Percentiles rank a stretch among this genome's conserved stretches.
These are phyloP conservation scores for Cercophora scortea DNA, from an alignment of 495 filamentous ascomycete species.

Conservation along the genomic window DNA sequence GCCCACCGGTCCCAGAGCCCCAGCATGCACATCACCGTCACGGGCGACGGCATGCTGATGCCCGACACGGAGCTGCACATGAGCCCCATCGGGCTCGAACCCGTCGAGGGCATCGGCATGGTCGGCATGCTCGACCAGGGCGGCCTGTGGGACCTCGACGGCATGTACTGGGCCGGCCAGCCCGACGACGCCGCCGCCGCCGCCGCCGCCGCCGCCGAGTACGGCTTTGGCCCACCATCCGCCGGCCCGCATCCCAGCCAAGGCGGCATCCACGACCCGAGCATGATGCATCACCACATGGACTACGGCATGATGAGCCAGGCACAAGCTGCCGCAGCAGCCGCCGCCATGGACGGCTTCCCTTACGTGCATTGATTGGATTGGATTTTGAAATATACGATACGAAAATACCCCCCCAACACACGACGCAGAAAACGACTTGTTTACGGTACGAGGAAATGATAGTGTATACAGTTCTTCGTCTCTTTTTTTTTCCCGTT, in stretches of 20 bases:
- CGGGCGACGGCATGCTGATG: slow-evolving; percentile 27
- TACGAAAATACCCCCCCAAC: not conserved
- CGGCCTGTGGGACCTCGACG: slow-evolving; percentile 49
- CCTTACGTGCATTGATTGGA: slow-evolving; percentile 12
- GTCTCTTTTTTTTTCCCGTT: too few species aligned
- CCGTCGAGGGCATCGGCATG: slow-evolving; percentile 43
- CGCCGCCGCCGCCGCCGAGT: slow-evolving; percentile 18
- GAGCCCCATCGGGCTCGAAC: slow-evolving; percentile 43
- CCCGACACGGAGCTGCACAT: slow-evolving; percentile 32
- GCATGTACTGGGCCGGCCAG: slow-evolving; percentile 40
- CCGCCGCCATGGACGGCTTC: slow-evolving; percentile 13
- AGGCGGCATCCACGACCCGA: slow-evolving; percentile 9
- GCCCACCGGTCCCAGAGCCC: slow-evolving; percentile 21
- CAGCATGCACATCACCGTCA: slow-evolving; percentile 27
- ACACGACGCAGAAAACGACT: not conserved
- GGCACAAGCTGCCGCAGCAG: slow-evolving; percentile 8
- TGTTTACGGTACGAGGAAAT: not conserved
- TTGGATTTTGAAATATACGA: too few species aligned
- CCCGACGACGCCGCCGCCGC: slow-evolving; percentile 19
- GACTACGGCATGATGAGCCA: slow-evolving; percentile 19
- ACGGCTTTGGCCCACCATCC: slow-evolving; percentile 19
- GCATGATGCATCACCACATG: slow-evolving; percentile 6
- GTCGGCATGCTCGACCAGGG: slow-evolving; percentile 47
- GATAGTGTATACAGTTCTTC: too few species aligned
- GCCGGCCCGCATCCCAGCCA: not conserved